Percentiles rank a stretch among this genome's conserved stretches.
These are phyloP conservation scores for Cystobasidium onofrii DNA, from an alignment of 768 basidiomycete species.

Conservation along the genomic window DNA sequence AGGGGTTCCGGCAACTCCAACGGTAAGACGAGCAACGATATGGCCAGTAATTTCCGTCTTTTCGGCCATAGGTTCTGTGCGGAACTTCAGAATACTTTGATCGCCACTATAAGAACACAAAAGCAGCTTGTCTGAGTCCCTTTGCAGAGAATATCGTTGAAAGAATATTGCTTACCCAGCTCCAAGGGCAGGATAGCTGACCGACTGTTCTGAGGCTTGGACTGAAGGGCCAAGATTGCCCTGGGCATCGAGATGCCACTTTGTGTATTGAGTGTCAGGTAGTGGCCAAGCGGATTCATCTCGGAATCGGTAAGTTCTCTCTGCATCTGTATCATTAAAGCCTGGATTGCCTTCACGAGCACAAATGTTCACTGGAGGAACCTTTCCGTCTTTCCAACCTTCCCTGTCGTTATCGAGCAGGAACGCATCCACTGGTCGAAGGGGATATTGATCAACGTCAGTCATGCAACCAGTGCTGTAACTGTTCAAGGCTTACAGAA, in stretches of 20 bases:
- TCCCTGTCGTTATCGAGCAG: not conserved
- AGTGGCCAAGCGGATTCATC: slow-evolving; percentile 40
- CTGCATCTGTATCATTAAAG: slow-evolving; percentile 41
- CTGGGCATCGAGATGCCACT: not conserved
- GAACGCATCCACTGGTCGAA: slow-evolving; percentile 2
- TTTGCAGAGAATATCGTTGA: too few species aligned
- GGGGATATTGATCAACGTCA: slow-evolving; percentile 37
- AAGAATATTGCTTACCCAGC: too few species aligned
- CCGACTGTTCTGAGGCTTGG: not conserved
- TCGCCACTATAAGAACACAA: not conserved
- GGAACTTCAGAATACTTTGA: slow-evolving; percentile 29
- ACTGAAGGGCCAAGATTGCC: too few species aligned
- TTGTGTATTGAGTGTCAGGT: slow-evolving; percentile 35
- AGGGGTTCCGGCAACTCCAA: slow-evolving; percentile 24
- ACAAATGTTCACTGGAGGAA: slow-evolving; percentile 40
- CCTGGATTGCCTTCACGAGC: slow-evolving; percentile 42
- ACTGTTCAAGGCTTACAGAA: slow-evolving; percentile 40
- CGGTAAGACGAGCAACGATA: slow-evolving; percentile 35
- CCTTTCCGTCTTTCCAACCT: slow-evolving; percentile 33
- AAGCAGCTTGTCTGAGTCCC: too few species aligned
- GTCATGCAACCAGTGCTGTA: slow-evolving; percentile 23
- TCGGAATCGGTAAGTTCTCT: slow-evolving; percentile 38
- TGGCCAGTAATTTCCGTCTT: slow-evolving; percentile 41
- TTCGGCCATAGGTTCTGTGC: slow-evolving; percentile 31
- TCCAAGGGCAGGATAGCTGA: slow-evolving; percentile 34